Evolutionary conservation across 228 moss, liverwort and hornwort species (phyloP), one percentile per base, ranked within the genome.

Genomic region (Sphagnum magellanicum): DNA sequence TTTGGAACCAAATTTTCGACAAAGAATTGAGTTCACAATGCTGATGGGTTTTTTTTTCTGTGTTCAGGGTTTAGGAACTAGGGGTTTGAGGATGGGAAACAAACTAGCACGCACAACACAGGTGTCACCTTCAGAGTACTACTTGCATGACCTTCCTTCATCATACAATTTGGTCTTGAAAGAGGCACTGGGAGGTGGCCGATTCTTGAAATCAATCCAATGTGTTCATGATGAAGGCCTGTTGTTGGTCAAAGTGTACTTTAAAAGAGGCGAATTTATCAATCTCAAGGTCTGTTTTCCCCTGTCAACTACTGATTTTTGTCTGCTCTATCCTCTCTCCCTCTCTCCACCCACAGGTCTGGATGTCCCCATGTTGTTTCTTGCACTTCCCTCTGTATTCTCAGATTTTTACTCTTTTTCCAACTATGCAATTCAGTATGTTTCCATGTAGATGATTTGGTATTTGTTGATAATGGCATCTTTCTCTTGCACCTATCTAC

Each of bases 211-310:
- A 77, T 79, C 85, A 14, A 74, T 85, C 5, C 78, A 62, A 58
- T 85, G 85, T 65, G 67, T 74, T 74, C 85, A 81, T 62, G 79
- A 79, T 55, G 85, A 85, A 68, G 85, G 85, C 9, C 65, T 81
- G 50, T 79, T 85, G 67, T 70, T 85, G 10, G 85, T 85, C 7
- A 85, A 85, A 55, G 79, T 85, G 48, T 85, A 85, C 71, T 85
- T 85, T 74, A 85, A 85, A 69, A 76, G 81, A 50, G 85, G 81
- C 47, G 85, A 85, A 64, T 57, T 76, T 10, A 74, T 79, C 9
- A 74, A 81, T 72, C 72, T 85, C 50, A 81, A 81, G 85, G 85
- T 85, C 49, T 8, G 65, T 6, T 17, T 61, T 55, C 53, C 32
- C 32, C 32, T 32, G 1, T 32, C 32, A 32, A 32, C 32, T 32